Percentiles rank a stretch among this genome's conserved stretches.
These are phyloP conservation scores for Mucor sp. DNA, from an alignment of 371 early-diverging fungal genomes.

Conservation along the genomic window DNA sequence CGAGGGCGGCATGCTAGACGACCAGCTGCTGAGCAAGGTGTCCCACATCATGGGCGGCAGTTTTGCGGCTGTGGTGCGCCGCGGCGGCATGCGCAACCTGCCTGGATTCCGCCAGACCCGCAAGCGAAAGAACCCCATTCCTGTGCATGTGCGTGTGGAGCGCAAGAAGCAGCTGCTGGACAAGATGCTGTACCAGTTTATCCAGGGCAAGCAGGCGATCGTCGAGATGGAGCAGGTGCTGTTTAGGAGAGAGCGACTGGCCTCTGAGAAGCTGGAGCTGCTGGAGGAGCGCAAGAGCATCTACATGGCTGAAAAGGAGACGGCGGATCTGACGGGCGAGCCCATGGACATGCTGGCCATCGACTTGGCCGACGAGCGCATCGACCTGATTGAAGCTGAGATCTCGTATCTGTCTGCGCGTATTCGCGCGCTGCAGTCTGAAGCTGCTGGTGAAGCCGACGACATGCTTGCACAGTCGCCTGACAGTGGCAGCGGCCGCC, in stretches of 20 bases:
- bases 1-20: constrained; percentile 51
- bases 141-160: constrained; percentile 39
- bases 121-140: constrained; percentile 36
- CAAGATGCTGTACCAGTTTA: constrained; percentile 54
- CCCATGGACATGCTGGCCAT: constrained; percentile 58
- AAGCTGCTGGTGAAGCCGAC: constrained; percentile 61
- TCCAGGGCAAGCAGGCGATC: constrained; percentile 55
- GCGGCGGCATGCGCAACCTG: constrained; percentile 29
- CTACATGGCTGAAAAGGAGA: constrained; percentile 63
- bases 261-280: constrained; percentile 72
- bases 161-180: constrained; percentile 68
- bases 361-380: constrained; percentile 78
- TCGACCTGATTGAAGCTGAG: constrained; percentile 84
- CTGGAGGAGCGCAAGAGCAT: constrained; percentile 71
- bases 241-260: constrained; percentile 60
- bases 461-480: background rate
- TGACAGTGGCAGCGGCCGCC: background rate
- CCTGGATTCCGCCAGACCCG: constrained; percentile 21
- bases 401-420: constrained; percentile 74
- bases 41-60: constrained; percentile 49
- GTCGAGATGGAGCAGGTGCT: constrained; percentile 54
- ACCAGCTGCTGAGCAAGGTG: constrained; percentile 39
- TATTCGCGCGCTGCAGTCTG: constrained; percentile 71
- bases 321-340: constrained; percentile 51
- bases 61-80: constrained; percentile 43